Percentiles rank a stretch among this genome's conserved stretches.
These are phyloP conservation scores for Aspergillus cavernicola DNA, from an alignment of 495 filamentous ascomycete species.

Conservation along the genomic window DNA sequence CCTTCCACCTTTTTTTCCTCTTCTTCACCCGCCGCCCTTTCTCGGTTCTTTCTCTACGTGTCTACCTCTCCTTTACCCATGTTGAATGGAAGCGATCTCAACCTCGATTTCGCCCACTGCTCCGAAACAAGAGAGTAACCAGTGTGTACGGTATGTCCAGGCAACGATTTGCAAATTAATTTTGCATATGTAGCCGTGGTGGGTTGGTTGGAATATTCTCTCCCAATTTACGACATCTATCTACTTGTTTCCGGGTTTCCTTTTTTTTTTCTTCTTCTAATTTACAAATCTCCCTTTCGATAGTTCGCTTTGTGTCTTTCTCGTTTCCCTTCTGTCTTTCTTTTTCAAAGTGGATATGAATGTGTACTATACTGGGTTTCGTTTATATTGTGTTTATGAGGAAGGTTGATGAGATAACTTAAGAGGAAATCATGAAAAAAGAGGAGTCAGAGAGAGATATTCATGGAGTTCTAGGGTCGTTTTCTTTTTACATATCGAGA, in stretches of 20 bases:
- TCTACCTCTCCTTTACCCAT: background rate
- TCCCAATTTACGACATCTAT: background rate
- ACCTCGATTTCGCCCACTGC: background rate
- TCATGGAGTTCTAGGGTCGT: background rate
- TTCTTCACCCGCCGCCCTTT: background rate
- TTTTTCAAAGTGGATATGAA: conserved; percentile 1
- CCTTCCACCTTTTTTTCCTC: background rate
- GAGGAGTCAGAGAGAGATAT: background rate
- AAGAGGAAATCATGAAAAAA: background rate
- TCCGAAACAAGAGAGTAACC: background rate
- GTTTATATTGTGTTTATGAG: conserved; percentile 9
- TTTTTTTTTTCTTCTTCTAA: background rate
- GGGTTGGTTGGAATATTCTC: too few species aligned
- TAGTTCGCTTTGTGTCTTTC: background rate
- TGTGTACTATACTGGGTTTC: conserved; percentile 19
- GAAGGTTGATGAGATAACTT: background rate
- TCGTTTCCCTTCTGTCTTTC: conserved; percentile 1
- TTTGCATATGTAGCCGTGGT: too few species aligned
- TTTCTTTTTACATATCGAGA: background rate
- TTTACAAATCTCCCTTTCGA: conserved; percentile 3
- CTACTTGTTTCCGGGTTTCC: background rate
- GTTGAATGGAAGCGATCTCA: background rate
- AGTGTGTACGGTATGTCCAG: background rate
- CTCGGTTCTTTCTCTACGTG: too few species aligned
- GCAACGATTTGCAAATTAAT: too few species aligned